A percentile compares a stretch with the other conserved stretches of the same genome.
Evolutionary conservation across 2,329 filamentous ascomycete species (phyloP).

Genomic region (Aspergillus pseudonomiae): DNA sequence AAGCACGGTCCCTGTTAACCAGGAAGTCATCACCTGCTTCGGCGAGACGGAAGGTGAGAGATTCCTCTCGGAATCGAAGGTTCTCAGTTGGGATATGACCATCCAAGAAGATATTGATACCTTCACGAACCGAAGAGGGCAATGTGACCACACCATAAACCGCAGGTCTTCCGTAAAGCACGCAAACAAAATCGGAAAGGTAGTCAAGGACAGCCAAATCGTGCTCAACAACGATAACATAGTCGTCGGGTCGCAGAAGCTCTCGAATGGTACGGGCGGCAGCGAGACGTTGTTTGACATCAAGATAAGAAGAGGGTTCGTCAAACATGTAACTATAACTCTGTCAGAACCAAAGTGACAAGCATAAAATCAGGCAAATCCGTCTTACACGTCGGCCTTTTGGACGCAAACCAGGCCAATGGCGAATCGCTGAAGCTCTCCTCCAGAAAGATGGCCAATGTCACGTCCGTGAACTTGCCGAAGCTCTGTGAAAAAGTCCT

Average conservation of each 20-base stretch:
- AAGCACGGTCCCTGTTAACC: conserved; percentile 80
- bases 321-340: conserved; percentile 90
- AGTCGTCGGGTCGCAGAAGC: conserved; percentile 84
- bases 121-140: conserved; percentile 93
- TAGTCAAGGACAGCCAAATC: conserved; percentile 98
- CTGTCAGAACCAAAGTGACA: conserved; percentile 17
- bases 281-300: conserved; percentile 97
- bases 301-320: conserved; percentile 96
- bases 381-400: conserved; percentile 78
- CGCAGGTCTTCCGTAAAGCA: conserved; percentile 92
- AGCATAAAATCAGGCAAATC: neutral
- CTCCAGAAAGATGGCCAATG: conserved; percentile 86
- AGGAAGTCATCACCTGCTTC: conserved; percentile 89
- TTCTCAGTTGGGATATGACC: conserved; percentile 98
- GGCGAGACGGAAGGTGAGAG: conserved; percentile 89
- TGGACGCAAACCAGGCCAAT: conserved; percentile 96
- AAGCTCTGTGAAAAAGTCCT: conserved; percentile 61
- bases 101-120: conserved; percentile 99
- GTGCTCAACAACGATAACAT: conserved; percentile 98
- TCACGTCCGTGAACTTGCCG: conserved; percentile 91
- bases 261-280: conserved; percentile 92
- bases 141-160: conserved; percentile 98
- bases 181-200: conserved; percentile 96
- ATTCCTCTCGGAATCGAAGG: conserved; percentile 96
- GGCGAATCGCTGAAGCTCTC: conserved; percentile 96